Evolutionary conservation across 2,329 filamentous ascomycete genomes (phyloP).

Genomic region (Coniochaeta sp.): DNA sequence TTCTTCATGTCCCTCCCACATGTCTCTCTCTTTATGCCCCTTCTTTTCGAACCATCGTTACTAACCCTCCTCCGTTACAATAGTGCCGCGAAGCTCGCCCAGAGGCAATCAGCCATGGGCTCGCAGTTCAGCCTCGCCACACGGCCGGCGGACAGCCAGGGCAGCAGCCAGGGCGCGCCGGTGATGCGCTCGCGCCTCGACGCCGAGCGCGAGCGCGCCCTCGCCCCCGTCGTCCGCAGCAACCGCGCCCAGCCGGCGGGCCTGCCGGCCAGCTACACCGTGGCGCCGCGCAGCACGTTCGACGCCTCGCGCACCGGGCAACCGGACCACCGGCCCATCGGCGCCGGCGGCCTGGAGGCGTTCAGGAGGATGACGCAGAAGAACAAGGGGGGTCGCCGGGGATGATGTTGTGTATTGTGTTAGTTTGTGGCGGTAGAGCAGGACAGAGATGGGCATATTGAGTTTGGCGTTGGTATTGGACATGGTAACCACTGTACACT

Average conservation of each 20-base stretch:
- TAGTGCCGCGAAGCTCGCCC: constrained; percentile 46
- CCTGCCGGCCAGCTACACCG: constrained; percentile 49
- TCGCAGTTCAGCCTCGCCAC: constrained; percentile 44
- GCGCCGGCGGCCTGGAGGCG: constrained; percentile 55
- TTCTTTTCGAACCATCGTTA: constrained; percentile 5
- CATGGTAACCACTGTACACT: no score
- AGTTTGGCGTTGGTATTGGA: neutral
- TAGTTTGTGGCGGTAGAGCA: neutral
- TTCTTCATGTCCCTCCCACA: no score
- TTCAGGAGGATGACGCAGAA: constrained; percentile 61
- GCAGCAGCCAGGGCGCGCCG: constrained; percentile 11
- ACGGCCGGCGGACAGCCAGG: constrained; percentile 26
- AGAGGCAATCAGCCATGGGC: constrained; percentile 35
- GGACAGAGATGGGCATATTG: neutral
- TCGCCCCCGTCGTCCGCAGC: constrained; percentile 44
- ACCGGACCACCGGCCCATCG: constrained; percentile 53
- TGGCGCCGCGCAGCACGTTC: constrained; percentile 56
- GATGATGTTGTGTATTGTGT: neutral
- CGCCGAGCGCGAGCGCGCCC: constrained; percentile 48
- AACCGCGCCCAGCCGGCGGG: constrained; percentile 52
- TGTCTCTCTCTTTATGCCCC: no score
- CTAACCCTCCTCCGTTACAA: neutral
- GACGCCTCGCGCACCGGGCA: constrained; percentile 35
- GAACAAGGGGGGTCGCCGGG: constrained; percentile 39
- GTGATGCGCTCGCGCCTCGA: constrained; percentile 29